Evolutionary conservation across 495 filamentous ascomycete species (phyloP).

Genomic region (Penicillium pulvis): DNA sequence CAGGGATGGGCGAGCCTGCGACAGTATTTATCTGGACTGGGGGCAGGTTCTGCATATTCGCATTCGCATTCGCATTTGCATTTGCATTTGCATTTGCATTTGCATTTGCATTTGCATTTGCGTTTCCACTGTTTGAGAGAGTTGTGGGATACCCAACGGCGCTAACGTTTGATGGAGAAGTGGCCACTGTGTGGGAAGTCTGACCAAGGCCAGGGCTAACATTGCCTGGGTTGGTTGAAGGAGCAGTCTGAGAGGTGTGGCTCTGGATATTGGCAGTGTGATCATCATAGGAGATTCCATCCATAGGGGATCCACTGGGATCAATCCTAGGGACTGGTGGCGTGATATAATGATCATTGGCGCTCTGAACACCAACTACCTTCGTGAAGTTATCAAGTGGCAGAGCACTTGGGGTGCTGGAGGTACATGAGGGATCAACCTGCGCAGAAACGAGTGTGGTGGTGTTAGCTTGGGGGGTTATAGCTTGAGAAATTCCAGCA

Average conservation of each 20-base stretch:
- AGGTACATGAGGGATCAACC: neutral
- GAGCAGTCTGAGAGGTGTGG: neutral
- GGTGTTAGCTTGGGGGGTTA: neutral
- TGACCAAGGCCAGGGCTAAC: neutral
- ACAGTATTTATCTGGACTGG: neutral
- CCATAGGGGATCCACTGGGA: neutral
- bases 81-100: neutral
- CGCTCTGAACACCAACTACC: neutral
- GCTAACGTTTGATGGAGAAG: neutral
- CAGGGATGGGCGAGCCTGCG: neutral
- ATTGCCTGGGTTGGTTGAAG: neutral
- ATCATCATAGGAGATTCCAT: neutral
- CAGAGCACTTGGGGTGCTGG: neutral
- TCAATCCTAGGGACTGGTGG: neutral
- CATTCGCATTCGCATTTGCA: neutral
- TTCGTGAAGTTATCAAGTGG: neutral
- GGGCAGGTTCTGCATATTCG: neutral
- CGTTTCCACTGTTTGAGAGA: neutral
- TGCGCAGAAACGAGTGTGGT: neutral
- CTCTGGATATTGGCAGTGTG: neutral
- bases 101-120: no score
- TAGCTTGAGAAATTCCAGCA: neutral
- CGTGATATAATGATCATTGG: neutral
- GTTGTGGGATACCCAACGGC: neutral
- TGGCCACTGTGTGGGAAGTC: neutral